These are phyloP conservation scores for Cercophora scortea DNA, from an alignment of 495 filamentous ascomycete species.

Conservation along the genomic window DNA sequence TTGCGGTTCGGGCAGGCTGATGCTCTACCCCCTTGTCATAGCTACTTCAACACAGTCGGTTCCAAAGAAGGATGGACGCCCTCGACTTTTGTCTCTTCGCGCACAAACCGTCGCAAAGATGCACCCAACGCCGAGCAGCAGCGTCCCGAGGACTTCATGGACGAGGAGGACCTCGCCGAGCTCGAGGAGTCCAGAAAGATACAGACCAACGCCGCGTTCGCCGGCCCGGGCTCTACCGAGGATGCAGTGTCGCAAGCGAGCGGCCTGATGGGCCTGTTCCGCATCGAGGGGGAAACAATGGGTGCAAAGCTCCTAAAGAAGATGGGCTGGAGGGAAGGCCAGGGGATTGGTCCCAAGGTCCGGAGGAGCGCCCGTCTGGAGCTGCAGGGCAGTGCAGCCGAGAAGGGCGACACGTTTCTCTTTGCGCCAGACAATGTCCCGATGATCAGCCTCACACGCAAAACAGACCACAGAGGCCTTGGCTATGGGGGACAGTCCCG, in stretches of 20 bases:
- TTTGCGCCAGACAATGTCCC: constrained; percentile 84
- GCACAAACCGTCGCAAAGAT: constrained; percentile 69
- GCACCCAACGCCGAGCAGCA: constrained; percentile 43
- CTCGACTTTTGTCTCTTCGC: constrained; percentile 83
- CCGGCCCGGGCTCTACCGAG: constrained; percentile 66
- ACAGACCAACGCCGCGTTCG: constrained; percentile 63
- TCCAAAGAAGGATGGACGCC: constrained; percentile 98
- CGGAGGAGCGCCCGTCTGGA: constrained; percentile 66
- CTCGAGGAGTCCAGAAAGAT: constrained; percentile 67
- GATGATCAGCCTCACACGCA: constrained; percentile 68
- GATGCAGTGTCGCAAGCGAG: constrained; percentile 43
- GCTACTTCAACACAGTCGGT: constrained; percentile 96
- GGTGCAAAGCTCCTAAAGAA: constrained; percentile 78
- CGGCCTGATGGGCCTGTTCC: constrained; percentile 68
- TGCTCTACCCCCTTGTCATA: constrained; percentile 22
- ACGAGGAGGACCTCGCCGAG: constrained; percentile 91
- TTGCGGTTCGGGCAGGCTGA: background rate
- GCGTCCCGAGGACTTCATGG: constrained; percentile 91
- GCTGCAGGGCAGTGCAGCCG: constrained; percentile 33
- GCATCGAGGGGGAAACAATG: constrained; percentile 73
- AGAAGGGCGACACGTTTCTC: constrained; percentile 52
- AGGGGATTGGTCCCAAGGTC: constrained; percentile 88
- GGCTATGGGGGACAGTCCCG: constrained; percentile 66
- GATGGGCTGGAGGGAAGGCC: constrained; percentile 96
- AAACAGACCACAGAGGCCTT: constrained; percentile 73